These are phyloP conservation scores for Paramecium sexaurelia DNA, from an alignment of 73 alveolate species.

Conservation along the genomic window DNA sequence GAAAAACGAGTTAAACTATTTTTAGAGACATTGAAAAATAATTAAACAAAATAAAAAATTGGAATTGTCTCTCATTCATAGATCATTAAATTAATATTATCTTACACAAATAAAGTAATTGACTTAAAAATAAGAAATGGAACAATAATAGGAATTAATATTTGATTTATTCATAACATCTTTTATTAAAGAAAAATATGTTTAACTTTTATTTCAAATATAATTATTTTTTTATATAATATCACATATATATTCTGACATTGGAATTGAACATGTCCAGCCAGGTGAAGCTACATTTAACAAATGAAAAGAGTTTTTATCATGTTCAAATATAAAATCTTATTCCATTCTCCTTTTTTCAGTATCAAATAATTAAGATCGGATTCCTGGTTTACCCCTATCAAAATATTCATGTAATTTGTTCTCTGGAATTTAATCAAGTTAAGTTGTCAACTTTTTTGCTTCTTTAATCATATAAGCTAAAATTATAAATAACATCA, in stretches of 20 bases:
- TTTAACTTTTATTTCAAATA: background rate
- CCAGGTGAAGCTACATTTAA: conserved; percentile 91
- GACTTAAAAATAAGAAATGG: background rate
- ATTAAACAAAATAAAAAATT: background rate
- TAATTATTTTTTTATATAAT: conserved; percentile 62
- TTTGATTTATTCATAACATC: background rate
- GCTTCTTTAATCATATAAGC: conserved; percentile 65
- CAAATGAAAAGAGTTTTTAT: conserved; percentile 72
- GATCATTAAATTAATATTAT: background rate
- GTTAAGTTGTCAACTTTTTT: background rate
- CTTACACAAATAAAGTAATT: background rate
- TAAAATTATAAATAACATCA: background rate
- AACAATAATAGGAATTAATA: background rate
- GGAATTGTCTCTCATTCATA: conserved; percentile 49
- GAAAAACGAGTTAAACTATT: background rate
- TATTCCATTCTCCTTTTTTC: conserved; percentile 8
- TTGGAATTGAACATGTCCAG: conserved; percentile 83
- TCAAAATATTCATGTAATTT: conserved; percentile 2
- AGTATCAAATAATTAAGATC: conserved; percentile 14
- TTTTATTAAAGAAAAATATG: background rate
- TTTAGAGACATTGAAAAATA: background rate
- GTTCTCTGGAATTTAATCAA: background rate
- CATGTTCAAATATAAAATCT: conserved; percentile 32
- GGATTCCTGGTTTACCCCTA: conserved; percentile 12
- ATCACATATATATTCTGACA: conserved; percentile 73